Evolutionary conservation across 805 yeast species (phyloP).

Genomic region (Yamadazyma akitaensis): DNA sequence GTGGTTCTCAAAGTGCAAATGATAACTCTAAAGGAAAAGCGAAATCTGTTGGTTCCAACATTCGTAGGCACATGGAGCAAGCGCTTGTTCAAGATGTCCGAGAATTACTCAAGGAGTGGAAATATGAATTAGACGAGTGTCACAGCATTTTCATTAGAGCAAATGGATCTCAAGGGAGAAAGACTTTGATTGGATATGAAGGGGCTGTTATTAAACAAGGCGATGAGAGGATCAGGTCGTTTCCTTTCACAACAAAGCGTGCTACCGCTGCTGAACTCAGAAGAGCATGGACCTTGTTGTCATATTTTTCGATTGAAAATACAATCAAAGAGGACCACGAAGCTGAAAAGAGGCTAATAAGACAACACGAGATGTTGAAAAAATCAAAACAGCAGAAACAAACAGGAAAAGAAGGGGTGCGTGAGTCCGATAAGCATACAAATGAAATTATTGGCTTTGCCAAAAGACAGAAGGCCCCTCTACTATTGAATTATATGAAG

Average conservation of each 20-base stretch:
- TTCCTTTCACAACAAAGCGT: conserved; percentile 88
- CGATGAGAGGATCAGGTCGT: conserved; percentile 62
- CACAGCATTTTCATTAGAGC: conserved; percentile 76
- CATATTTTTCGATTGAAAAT: conserved; percentile 53
- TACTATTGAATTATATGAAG: conserved; percentile 58
- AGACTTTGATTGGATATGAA: conserved; percentile 63
- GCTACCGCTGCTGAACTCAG: conserved; percentile 81
- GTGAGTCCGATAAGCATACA: conserved; percentile 49
- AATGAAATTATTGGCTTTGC: conserved; percentile 55
- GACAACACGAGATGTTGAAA: conserved; percentile 15
- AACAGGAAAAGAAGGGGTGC: conserved; percentile 10
- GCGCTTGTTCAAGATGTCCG: conserved; percentile 78
- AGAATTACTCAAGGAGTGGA: conserved; percentile 66
- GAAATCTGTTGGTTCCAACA: conserved; percentile 88
- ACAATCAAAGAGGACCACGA: conserved; percentile 49
- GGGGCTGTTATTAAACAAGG: conserved; percentile 47
- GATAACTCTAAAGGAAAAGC: conserved; percentile 95
- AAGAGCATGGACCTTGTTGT: conserved; percentile 77
- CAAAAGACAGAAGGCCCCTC: conserved; percentile 75
- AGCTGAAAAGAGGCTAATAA: conserved; percentile 19
- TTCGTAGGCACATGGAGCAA: conserved; percentile 87
- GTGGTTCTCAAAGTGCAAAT: conserved; percentile 92
- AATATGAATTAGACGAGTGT: conserved; percentile 54
- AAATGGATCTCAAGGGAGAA: conserved; percentile 65
- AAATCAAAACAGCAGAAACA: conserved; percentile 14